Conservation (phyloP, 306 rosid genomes). For the Castanea mollissima region DNA sequence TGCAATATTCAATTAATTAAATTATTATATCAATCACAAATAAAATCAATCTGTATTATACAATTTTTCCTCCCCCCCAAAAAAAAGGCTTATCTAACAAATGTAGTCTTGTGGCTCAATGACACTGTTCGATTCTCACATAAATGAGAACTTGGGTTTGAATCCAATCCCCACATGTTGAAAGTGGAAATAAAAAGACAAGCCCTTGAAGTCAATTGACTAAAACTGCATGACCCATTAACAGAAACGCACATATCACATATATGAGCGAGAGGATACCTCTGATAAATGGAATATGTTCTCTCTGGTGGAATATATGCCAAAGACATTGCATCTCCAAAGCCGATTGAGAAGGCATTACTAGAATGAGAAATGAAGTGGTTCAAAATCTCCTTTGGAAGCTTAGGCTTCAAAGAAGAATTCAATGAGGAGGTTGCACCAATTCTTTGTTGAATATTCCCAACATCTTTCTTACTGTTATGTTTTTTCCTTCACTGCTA, state of each 20-base stretch:
- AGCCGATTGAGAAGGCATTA: slow-evolving; percentile 50
- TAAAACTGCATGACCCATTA: neutral
- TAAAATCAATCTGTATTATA: neutral
- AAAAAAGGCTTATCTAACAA: neutral
- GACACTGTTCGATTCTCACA: too few relatives aligned
- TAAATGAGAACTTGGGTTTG: too few relatives aligned
- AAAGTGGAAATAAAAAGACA: neutral
- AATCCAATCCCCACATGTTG: too few relatives aligned
- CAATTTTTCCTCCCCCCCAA: too few relatives aligned
- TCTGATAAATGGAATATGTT: slow-evolving; percentile 28
- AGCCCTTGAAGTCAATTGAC: too few relatives aligned
- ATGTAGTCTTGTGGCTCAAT: neutral
- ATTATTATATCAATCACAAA: neutral
- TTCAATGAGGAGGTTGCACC: slow-evolving; percentile 66
- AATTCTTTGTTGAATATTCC: slow-evolving; percentile 75
- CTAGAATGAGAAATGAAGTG: slow-evolving; percentile 48
- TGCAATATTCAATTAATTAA: slow-evolving; percentile 24
- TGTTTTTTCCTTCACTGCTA: too few relatives aligned
- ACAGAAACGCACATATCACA: neutral
- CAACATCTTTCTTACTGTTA: slow-evolving; percentile 46
- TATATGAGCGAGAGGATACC: slow-evolving; percentile 24
- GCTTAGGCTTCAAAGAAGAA: slow-evolving; percentile 48
- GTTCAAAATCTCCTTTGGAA: slow-evolving; percentile 42
- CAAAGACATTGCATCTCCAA: slow-evolving; percentile 51
- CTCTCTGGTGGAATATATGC: slow-evolving; percentile 49